Conservation (phyloP, 2,329 filamentous ascomycete genomes). For the Aspergillus sp. region DNA sequence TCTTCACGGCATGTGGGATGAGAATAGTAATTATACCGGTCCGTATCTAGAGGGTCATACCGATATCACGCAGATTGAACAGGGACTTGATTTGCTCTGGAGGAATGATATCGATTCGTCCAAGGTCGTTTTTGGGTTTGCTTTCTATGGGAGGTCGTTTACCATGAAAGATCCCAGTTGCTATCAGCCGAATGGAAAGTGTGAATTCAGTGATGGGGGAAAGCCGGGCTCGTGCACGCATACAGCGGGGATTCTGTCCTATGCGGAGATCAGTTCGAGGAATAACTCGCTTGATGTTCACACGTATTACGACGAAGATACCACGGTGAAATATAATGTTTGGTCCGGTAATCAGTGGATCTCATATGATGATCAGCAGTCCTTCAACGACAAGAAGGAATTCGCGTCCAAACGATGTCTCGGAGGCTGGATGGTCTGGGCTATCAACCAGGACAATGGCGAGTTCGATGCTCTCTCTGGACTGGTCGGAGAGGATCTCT, state of each 20-base stretch:
- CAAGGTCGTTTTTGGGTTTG: slow-evolving; percentile 22
- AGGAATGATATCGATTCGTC: slow-evolving; percentile 17
- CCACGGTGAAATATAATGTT: slow-evolving; percentile 16
- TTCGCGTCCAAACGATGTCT: slow-evolving; percentile 24
- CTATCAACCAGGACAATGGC: slow-evolving; percentile 4
- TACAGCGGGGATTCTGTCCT: slow-evolving; percentile 20
- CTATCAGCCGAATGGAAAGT: slow-evolving; percentile 15
- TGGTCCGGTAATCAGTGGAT: slow-evolving; percentile 22
- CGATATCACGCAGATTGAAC: slow-evolving; percentile 24
- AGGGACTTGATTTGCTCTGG: slow-evolving; percentile 20
- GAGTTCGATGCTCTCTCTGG: neutral
- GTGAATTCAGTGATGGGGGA: slow-evolving; percentile 19
- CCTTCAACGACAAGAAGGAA: slow-evolving; percentile 26
- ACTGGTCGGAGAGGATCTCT: neutral
- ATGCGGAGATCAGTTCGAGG: slow-evolving; percentile 20
- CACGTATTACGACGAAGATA: slow-evolving; percentile 10
- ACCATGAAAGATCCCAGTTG: slow-evolving; percentile 18
- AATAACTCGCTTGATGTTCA: too few relatives aligned
- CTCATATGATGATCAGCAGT: slow-evolving; percentile 26
- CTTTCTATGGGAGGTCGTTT: slow-evolving; percentile 22
- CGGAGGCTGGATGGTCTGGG: slow-evolving; percentile 17
- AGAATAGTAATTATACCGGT: neutral
- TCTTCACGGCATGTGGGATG: slow-evolving; percentile 12
- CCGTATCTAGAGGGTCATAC: slow-evolving; percentile 4
- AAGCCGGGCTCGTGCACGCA: slow-evolving; percentile 20